Base-by-base conservation (phyloP, 73 alveolate genomes). In the Paraurostyla sp. region DNA sequence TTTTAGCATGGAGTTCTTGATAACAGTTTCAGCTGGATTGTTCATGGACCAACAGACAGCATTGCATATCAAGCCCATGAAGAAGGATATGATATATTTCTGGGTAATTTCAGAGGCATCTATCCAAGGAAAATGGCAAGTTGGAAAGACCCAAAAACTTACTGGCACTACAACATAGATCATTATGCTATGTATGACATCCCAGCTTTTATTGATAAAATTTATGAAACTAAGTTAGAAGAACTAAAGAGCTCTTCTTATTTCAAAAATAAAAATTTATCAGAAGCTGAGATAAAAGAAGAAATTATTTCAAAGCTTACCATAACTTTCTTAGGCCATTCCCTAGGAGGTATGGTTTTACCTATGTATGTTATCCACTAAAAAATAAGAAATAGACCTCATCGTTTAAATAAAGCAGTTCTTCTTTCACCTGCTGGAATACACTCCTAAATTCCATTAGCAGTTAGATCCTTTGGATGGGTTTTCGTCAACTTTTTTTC, bases 71-170 rank as follows among this genome's bases (percentile, higher is more conserved):
- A 62, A 25, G 85, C 92, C 0, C 63, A 54, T 36, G 92, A 83
- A 45, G 69, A 42, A 9, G 92, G 92, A 13, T 83, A 42, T 83
- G 92, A 83, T 62, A 46, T 83, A 29, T 83, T 83, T 58, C 38
- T 83, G 42, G 92, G 92, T 6, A 83, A 83, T 45, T 83, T 83
- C 32, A 83, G 92, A 83, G 92, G 92, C 25, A 69, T 83, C 7
- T 83, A 62, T 60, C 92, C 92, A 6, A 83, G 92, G 45, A 62
- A 65, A 43, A 27, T 65, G 32, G 85, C 92, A 11, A 20, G 76
- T 16, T 23, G 76, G 50, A 40, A 65, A 42, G 76, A 65, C 35
- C 60, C 68, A 32, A 58, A 58, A 16, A 58, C 71, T 25, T 83
- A 83, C 36, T 83, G 92, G 92, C 46, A 83, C 36, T 83, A 83